These are phyloP conservation scores for Prunus persica DNA, from an alignment of 306 rosid genomes.

Conservation along the genomic window DNA sequence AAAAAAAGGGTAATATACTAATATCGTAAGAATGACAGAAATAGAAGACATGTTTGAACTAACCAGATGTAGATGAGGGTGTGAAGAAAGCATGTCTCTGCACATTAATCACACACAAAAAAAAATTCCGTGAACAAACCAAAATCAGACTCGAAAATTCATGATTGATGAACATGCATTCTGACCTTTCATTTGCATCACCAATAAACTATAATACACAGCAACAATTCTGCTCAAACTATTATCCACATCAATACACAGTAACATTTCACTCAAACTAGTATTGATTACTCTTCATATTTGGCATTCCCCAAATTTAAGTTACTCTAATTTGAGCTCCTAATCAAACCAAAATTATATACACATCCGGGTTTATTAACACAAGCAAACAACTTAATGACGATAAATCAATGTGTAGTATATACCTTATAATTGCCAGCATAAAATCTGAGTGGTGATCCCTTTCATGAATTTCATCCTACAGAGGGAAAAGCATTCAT, in stretches of 20 bases:
- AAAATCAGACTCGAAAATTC: constrained; percentile 20
- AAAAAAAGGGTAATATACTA: not conserved
- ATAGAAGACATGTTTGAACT: constrained; percentile 38
- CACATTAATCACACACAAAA: constrained; percentile 31
- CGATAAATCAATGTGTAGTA: constrained; percentile 14
- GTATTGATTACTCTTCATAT: not conserved
- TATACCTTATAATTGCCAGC: constrained; percentile 82
- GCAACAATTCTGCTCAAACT: not conserved
- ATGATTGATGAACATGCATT: not conserved
- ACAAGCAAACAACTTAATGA: constrained; percentile 3
- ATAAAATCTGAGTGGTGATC: constrained; percentile 85
- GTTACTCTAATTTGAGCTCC: not conserved
- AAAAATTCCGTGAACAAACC: constrained; percentile 4
- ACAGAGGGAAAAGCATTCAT: constrained; percentile 19
- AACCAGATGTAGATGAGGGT: constrained; percentile 78
- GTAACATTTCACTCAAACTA: not conserved
- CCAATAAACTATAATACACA: not conserved
- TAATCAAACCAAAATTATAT: not conserved
- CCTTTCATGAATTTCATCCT: constrained; percentile 99
- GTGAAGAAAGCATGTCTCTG: constrained; percentile 86
- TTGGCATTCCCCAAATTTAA: not conserved
- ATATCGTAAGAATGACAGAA: not conserved
- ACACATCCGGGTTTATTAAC: constrained; percentile 13
- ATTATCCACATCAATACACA: not conserved
- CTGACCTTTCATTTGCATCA: not conserved